Evolutionary conservation across 2,329 filamentous ascomycete genomes (phyloP), one percentile per base, ranked within the genome.

Genomic region (Neurospora crassa): DNA sequence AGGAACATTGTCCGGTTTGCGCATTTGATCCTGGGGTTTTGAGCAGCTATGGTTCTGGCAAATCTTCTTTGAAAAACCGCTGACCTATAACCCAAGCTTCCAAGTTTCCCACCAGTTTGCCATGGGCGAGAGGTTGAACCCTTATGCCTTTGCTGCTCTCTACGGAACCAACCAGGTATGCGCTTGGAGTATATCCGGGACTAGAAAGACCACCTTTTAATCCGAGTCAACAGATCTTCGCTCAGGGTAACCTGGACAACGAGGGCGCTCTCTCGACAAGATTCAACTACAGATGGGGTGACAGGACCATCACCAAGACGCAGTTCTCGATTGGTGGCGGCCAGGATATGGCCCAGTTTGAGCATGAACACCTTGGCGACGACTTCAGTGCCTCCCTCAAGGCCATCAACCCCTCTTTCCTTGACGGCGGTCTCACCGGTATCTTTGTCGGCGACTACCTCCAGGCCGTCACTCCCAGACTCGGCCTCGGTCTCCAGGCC

Each of bases 31-130:
- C 53, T 37, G 16, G 7, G 53, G 24, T 63, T 37, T 8, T 34
- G 53, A 63, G 53, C 29, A 63, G 53, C 16, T 11, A 63, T 37
- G 53, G 53, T 34, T 16, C n/a, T 41, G 14, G 16, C 41, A 24
- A 68, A 29, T 45, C 47, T 10, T 34, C 40, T 18, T 16, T 8
- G 42, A 45, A 29, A 20, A 67, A 41, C 68, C 72, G 70, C 72
- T 76, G 70, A 75, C 70, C 12, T 2, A 37, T 14, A 47, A 14
- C 53, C 40, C 37, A 72, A 77, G 76, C 74, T 99, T 99, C 87
- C 95, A 98, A 84, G 92, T 97, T 77, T 97, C 95, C 75, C 96
- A 99, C 84, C 93, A 96, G 77, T 96, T 99, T 82, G 91, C 95
- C 71, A 93, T 97, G 89, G 95, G 96, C 77, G 93, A 97, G 83